phyloP scores from a whole-genome alignment of 139 green algal species.

The Chlorella vulgaris region DNA sequence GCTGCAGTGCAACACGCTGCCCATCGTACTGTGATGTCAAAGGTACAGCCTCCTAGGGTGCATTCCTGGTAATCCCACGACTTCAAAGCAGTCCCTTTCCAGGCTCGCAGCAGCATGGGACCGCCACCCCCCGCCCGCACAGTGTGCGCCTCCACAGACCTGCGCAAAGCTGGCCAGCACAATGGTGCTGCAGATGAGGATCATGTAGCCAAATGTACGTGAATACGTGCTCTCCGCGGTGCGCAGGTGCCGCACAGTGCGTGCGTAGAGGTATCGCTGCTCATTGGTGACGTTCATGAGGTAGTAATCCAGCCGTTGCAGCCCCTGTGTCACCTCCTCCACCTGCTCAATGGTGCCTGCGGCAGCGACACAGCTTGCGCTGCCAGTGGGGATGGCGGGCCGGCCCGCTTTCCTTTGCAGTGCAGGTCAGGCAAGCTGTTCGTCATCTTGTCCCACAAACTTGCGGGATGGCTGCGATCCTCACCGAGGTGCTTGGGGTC shows the following conservation, averaged over 20 bases:
- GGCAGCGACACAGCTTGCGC: too few species aligned
- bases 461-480: too few species aligned
- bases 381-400: too few species aligned
- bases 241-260: conserved; percentile 45
- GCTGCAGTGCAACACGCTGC: too few species aligned
- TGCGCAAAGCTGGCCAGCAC: conserved; percentile 39
- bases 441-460: too few species aligned
- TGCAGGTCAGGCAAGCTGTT: too few species aligned
- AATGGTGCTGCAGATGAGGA: conserved; percentile 38
- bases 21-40: too few species aligned
- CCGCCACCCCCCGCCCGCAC: background rate
- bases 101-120: too few species aligned
- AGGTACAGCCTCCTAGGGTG: too few species aligned
- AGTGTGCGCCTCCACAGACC: background rate
- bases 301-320: conserved; percentile 49
- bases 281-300: conserved; percentile 50
- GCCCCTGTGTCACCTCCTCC: conserved; percentile 30
- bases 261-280: conserved; percentile 45
- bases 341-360: conserved; percentile 45
- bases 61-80: too few species aligned
- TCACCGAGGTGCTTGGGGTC: conserved; percentile 24
- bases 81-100: too few species aligned
- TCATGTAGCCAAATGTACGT: conserved; percentile 45
- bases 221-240: conserved; percentile 40
- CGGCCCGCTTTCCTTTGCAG: too few species aligned